Conservation (phyloP, 768 basidiomycete species). For the Russula lepida region DNA sequence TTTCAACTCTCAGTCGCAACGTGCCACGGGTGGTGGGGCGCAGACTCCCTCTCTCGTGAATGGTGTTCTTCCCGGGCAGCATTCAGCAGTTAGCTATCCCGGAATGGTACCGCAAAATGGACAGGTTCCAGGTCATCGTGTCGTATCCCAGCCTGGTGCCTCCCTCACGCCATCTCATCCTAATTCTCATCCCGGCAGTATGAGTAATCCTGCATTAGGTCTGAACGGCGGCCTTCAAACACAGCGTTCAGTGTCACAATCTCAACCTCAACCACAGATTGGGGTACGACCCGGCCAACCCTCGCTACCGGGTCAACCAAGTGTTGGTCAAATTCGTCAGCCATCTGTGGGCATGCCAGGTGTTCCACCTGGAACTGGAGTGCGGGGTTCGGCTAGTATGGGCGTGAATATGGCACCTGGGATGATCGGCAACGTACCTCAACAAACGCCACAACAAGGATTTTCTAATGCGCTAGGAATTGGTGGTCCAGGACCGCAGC, state of each 20-base stretch:
- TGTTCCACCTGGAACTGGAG: constrained; percentile 22
- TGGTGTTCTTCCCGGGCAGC: constrained; percentile 19
- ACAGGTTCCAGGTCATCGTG: constrained; percentile 36
- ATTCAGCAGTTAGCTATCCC: constrained; percentile 13
- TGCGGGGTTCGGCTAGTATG: constrained; percentile 34
- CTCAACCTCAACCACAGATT: constrained; percentile 27
- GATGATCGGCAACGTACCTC: constrained; percentile 39
- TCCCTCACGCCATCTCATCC: constrained; percentile 9
- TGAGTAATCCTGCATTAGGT: constrained; percentile 32
- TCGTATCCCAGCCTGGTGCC: constrained; percentile 42
- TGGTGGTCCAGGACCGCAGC: constrained; percentile 12
- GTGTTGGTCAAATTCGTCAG: constrained; percentile 33
- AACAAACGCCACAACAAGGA: constrained; percentile 25
- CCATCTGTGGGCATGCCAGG: constrained; percentile 26
- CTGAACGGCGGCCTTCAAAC: constrained; percentile 30
- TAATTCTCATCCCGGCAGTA: constrained; percentile 1
- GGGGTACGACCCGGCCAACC: constrained; percentile 26
- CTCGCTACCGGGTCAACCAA: constrained; percentile 26
- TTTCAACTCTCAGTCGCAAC: constrained; percentile 2
- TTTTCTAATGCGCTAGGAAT: constrained; percentile 3
- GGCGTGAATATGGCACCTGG: constrained; percentile 37
- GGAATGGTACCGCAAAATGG: constrained; percentile 9
- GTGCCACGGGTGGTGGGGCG: constrained; percentile 7
- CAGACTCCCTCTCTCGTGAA: constrained; percentile 10
- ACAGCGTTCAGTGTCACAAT: constrained; percentile 30